A percentile compares a stretch with the other conserved stretches of the same genome.
phyloP scores from a whole-genome alignment of 768 basidiomycete species.

The Sistotremastrum niveocremeum region DNA sequence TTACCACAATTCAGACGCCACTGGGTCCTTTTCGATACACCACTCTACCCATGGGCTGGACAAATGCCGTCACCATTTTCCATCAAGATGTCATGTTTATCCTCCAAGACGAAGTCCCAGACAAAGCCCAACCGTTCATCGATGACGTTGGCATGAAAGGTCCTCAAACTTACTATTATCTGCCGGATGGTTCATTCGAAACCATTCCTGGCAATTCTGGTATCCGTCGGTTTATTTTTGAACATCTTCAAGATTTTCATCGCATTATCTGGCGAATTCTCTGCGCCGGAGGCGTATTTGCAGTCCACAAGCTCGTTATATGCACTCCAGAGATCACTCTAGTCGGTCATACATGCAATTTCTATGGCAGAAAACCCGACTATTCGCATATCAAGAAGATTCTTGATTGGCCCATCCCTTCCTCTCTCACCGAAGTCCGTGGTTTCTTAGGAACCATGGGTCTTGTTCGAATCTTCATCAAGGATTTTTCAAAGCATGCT shows the following conservation, averaged over 20 bases:
- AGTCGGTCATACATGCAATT: conserved; percentile 26
- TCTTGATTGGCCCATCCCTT: conserved; percentile 11
- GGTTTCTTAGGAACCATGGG: conserved; percentile 14
- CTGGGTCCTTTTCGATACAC: conserved; percentile 19
- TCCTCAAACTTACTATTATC: conserved; percentile 18
- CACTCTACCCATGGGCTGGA: conserved; percentile 27
- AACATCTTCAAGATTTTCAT: conserved; percentile 24
- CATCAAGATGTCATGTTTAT: conserved; percentile 26
- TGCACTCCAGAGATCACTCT: conserved; percentile 16
- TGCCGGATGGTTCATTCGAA: conserved; percentile 17
- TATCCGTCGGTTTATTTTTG: conserved; percentile 26
- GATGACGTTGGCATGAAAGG: conserved; percentile 27
- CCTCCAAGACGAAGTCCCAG: conserved; percentile 26
- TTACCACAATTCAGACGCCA: conserved; percentile 29
- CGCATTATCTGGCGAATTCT: conserved; percentile 24
- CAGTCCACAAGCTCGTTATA: conserved; percentile 21
- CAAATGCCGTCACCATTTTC: conserved; percentile 26
- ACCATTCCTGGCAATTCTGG: conserved; percentile 23
- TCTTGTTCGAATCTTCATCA: conserved; percentile 11
- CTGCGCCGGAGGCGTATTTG: conserved; percentile 24
- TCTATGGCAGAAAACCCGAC: conserved; percentile 20
- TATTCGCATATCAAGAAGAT: conserved; percentile 13
- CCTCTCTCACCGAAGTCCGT: conserved; percentile 11
- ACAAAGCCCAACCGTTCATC: conserved; percentile 22
- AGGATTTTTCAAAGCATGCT: conserved; percentile 11